phyloP scores from a whole-genome alignment of 305 asterid genomes.

The Petunia hybrid region DNA sequence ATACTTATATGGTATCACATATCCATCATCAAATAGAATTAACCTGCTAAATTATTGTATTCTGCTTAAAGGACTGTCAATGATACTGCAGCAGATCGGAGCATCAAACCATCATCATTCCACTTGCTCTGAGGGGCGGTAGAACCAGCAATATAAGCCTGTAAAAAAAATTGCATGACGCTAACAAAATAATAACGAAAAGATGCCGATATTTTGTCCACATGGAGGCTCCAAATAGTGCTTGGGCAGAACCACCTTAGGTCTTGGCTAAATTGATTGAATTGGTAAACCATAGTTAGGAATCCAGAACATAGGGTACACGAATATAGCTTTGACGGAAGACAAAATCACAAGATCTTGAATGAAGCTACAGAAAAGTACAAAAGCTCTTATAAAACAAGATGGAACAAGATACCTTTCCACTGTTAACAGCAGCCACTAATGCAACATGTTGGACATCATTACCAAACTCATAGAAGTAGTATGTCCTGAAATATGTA shows the following conservation, averaged over 20 bases:
- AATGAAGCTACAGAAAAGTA: background rate
- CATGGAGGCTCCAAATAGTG: background rate
- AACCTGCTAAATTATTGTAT: background rate
- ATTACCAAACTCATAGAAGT: slow-evolving; percentile 84
- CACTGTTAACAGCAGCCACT: slow-evolving; percentile 85
- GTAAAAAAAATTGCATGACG: slow-evolving; percentile 2
- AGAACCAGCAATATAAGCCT: slow-evolving; percentile 88
- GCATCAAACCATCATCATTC: slow-evolving; percentile 75
- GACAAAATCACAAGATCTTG: background rate
- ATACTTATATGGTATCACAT: background rate
- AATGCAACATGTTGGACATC: slow-evolving; percentile 76
- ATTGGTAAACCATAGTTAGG: background rate
- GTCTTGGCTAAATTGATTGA: background rate
- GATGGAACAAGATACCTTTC: slow-evolving; percentile 63
- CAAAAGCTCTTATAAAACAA: slow-evolving; percentile 12
- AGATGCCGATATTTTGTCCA: background rate
- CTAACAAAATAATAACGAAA: background rate
- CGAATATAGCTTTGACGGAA: background rate
- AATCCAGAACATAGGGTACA: slow-evolving; percentile 5
- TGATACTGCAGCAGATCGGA: slow-evolving; percentile 95
- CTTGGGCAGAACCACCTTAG: background rate
- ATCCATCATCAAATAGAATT: background rate
- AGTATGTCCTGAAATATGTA: slow-evolving; percentile 77
- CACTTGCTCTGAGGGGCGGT: slow-evolving; percentile 83
- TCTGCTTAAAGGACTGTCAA: slow-evolving; percentile 57